Conservation (phyloP, 2,329 filamentous ascomycete genomes). For the Bisporella sp. region DNA sequence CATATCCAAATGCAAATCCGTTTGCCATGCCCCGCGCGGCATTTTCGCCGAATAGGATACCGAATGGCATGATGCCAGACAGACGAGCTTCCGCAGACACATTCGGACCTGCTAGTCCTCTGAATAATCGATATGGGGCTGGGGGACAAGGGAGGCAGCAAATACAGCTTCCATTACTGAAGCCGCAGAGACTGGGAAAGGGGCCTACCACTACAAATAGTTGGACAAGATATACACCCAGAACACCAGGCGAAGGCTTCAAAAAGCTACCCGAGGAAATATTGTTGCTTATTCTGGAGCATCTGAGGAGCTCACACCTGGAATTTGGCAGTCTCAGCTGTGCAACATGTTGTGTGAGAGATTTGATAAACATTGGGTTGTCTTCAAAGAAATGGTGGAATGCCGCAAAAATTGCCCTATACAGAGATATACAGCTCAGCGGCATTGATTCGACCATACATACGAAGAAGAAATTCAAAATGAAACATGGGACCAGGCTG, state of each 20-base stretch:
- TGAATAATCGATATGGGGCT: constrained; percentile 6
- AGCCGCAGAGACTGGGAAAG: constrained; percentile 10
- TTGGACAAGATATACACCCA: constrained; percentile 6
- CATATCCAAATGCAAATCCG: constrained; percentile 3
- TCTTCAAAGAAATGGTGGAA: constrained; percentile 45
- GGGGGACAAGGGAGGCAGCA: constrained; percentile 4
- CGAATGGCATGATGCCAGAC: not conserved
- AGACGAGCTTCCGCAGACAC: constrained; percentile 11
- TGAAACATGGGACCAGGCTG: constrained; percentile 44
- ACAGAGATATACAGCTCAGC: constrained; percentile 51
- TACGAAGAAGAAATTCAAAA: constrained; percentile 52
- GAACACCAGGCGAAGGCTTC: constrained; percentile 43
- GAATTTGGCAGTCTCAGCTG: constrained; percentile 43
- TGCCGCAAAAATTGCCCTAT: constrained; percentile 34
- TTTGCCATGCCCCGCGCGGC: constrained; percentile 3
- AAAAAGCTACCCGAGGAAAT: constrained; percentile 52
- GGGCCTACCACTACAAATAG: constrained; percentile 3
- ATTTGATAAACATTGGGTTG: constrained; percentile 44
- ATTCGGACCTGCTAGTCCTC: constrained; percentile 6
- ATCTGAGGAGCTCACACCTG: constrained; percentile 46
- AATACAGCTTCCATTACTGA: constrained; percentile 8
- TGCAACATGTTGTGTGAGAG: constrained; percentile 59
- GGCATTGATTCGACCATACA: constrained; percentile 44
- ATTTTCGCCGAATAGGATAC: constrained; percentile 2
- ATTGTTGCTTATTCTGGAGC: constrained; percentile 46